Conservation (phyloP, 2,329 filamentous ascomycete genomes). For the Penicillium sp. region DNA sequence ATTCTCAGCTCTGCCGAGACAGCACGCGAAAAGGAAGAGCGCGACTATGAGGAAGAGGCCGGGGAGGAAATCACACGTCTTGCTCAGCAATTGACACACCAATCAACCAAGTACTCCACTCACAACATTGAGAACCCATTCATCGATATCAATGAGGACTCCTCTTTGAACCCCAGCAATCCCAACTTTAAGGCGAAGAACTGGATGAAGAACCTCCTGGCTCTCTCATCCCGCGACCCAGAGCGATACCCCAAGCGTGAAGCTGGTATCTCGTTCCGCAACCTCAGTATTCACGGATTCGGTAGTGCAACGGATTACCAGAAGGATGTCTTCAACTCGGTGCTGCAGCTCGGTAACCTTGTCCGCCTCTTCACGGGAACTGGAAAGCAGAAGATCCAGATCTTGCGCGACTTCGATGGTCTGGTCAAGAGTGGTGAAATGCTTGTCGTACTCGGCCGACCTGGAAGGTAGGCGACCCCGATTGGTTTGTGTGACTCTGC, state of each 20-base stretch:
- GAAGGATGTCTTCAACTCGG: slow-evolving; percentile 45
- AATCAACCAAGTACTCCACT: slow-evolving; percentile 39
- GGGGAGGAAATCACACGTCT: slow-evolving; percentile 40
- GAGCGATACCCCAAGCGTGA: slow-evolving; percentile 59
- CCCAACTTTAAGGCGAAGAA: slow-evolving; percentile 51
- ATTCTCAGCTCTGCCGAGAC: slow-evolving; percentile 38
- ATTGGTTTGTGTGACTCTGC: neutral
- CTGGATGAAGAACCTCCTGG: slow-evolving; percentile 55
- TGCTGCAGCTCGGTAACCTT: slow-evolving; percentile 41
- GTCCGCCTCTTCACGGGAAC: slow-evolving; percentile 39
- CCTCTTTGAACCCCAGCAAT: slow-evolving; percentile 50
- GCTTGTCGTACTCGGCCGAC: slow-evolving; percentile 60
- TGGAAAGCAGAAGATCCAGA: slow-evolving; percentile 59
- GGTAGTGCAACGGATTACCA: slow-evolving; percentile 73
- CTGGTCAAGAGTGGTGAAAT: slow-evolving; percentile 63
- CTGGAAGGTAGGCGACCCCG: slow-evolving; percentile 39
- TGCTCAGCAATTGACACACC: slow-evolving; percentile 41
- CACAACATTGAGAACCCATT: slow-evolving; percentile 41
- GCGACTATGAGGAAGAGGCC: slow-evolving; percentile 29
- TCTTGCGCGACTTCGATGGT: slow-evolving; percentile 68
- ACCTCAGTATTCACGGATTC: slow-evolving; percentile 71
- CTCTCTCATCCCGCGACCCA: slow-evolving; percentile 56
- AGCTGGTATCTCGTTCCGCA: slow-evolving; percentile 68
- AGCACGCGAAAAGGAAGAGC: slow-evolving; percentile 28
- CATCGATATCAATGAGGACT: slow-evolving; percentile 37